Base-by-base conservation (phyloP, 2,329 filamentous ascomycete genomes). In the Knoxdaviesia proteae region DNA sequence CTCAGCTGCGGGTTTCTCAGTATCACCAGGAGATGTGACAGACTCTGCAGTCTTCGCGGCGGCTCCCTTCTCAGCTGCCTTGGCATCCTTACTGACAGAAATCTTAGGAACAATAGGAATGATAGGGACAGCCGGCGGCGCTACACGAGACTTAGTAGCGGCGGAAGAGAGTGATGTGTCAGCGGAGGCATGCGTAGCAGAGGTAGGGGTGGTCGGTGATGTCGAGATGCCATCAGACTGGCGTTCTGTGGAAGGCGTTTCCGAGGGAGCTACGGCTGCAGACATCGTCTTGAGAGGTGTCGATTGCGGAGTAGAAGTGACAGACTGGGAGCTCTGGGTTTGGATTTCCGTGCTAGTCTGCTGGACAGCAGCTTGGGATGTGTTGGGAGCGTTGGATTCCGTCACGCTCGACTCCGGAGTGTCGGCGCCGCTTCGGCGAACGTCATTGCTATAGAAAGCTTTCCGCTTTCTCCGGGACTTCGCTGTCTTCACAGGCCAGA, bases 401-500 rank as follows among this genome's bases (percentile, higher is more conserved):
- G 20, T 20, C 20, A 20, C 20, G 20, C 20, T 20, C 20, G 20
- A 20, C 20, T 20, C 20, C 20, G 20, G 20, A 20, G 20, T 20
- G 20, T 20, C 20, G 20, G 20, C 20, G 20, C 20, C 20, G 20
- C 20, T 20, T 20, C 20, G 20, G 20, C 20, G 20, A 20, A 20
- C 20, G 20, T 20, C 20, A 20, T 20, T 20, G 20, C 20, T 20
- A 20, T 20, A 20, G 20, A 20, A 20, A 20, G 20, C 20, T 20
- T 20, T 20, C 20, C 20, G 54, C 49, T 59, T 66, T 54, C 64
- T 66, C 48, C 60, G 62, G 34, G 59, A 57, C 50, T 58, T 64
- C 8, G 57, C 36, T 34, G 54, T 49, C 49, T 57, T 60, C 38
- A 32, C 40, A 10, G 42, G 42, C 34, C 40, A 44, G 10, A 38